A percentile compares a stretch with the other conserved stretches of the same genome.
phyloP scores from a whole-genome alignment of 73 alveolate genomes.

The Uronychia setigera region DNA sequence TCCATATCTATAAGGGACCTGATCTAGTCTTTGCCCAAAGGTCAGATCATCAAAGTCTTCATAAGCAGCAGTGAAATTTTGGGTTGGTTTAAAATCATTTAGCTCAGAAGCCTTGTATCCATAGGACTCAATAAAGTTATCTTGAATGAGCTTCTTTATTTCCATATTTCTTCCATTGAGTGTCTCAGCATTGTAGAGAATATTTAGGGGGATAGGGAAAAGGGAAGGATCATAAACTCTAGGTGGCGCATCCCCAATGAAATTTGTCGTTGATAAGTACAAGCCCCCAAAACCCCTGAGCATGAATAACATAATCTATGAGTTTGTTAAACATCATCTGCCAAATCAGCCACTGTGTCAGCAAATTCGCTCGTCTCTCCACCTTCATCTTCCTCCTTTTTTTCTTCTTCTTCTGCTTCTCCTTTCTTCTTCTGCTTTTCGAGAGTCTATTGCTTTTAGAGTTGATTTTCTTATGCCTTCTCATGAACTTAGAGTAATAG shows the following conservation, averaged over 20 bases:
- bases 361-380: background rate
- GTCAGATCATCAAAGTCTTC: slow-evolving; percentile 1
- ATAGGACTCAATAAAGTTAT: too few relatives aligned
- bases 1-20: background rate
- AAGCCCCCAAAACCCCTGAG: slow-evolving; percentile 62
- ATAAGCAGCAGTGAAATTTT: background rate
- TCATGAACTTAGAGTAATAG: background rate
- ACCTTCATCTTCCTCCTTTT: background rate
- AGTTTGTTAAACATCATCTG: background rate
- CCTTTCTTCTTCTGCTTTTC: background rate
- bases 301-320: slow-evolving; percentile 39
- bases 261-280: background rate
- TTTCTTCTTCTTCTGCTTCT: background rate
- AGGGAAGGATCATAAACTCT: background rate
- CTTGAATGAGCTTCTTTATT: too few relatives aligned
- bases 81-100: too few relatives aligned
- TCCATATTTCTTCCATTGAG: too few relatives aligned
- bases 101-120: too few relatives aligned
- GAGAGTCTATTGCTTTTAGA: too few relatives aligned
- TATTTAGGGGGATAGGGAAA: background rate
- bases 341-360: background rate
- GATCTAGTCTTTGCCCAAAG: background rate
- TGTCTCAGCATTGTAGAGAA: background rate
- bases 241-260: background rate
- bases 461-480: background rate